Evolutionary conservation across 169 alveolate species (phyloP), one percentile per base, ranked within the genome.

Genomic region (Theileria annulata): DNA sequence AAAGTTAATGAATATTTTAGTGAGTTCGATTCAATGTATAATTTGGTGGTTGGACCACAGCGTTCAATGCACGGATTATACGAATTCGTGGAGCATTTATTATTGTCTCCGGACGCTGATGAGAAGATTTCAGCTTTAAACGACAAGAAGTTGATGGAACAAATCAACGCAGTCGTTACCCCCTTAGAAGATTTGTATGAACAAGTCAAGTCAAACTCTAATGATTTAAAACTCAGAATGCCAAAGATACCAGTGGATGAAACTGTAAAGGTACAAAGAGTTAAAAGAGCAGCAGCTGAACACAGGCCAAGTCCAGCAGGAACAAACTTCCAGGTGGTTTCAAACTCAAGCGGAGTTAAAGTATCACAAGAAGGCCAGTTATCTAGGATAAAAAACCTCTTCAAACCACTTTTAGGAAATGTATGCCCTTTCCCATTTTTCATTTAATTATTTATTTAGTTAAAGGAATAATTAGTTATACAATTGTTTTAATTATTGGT

Each of bases 1-100:
- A n/a, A 62, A 19, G 66, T n/a, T 0, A 3, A 60, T 63, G 82
- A n/a, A n/a, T n/a, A 21, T 28, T 33, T 8, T 60, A 79, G 87
- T 25, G 87, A 79, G 23, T 77, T 69, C 60, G 77, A 79, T 17
- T 63, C 73, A 77, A 58, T 81, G 42, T 59, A 73, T 48, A 81
- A 51, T 27, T 74, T 81, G 31, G 70, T 81, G 33, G 77, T 81
- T 27, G 74, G 60, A 31, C 88, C 77, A 5, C 88, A 81, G 75
- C 74, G 82, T 9, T 74, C 88, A 21, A 17, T 81, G 42, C 73
- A 78, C 31, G 62, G 67, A 5, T 21, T 81, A 31, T 81, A 81
- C 56, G 67, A 42, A n/a, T 71, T 63, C 27, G 28, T 81, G 70
- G 71, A 64, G 72, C 56, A 33, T 6, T 15, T 81, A 71, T 31